Conservation (phyloP, 768 basidiomycete species). For the Gymnopilus junonius region DNA sequence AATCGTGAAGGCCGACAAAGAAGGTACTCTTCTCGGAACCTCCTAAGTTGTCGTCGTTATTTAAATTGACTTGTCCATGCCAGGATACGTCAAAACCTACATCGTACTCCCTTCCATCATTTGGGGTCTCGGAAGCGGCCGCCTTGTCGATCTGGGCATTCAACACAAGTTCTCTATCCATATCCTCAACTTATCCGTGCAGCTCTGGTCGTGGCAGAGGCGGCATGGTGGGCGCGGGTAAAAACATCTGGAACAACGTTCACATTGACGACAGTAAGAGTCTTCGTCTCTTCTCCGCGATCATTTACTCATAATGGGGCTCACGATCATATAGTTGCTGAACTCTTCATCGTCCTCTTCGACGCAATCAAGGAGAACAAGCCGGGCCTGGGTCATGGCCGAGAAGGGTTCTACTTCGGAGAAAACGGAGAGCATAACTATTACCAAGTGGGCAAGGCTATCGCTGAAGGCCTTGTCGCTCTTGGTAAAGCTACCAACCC, state of each 20-base stretch:
- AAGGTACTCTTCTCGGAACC: conserved; percentile 35
- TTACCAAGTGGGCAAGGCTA: conserved; percentile 43
- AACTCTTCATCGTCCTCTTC: conserved; percentile 49
- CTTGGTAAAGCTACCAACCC: conserved; percentile 38
- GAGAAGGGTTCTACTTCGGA: conserved; percentile 58
- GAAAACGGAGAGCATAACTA: conserved; percentile 51
- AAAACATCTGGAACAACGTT: conserved; percentile 61
- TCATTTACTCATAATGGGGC: background rate
- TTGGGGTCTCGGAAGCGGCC: conserved; percentile 52
- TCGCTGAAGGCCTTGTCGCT: conserved; percentile 41
- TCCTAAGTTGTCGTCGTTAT: background rate
- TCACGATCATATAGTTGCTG: conserved; percentile 33
- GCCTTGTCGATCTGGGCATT: conserved; percentile 55
- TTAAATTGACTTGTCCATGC: background rate
- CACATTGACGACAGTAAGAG: conserved; percentile 52
- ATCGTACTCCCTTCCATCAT: conserved; percentile 59
- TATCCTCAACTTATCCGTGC: conserved; percentile 54
- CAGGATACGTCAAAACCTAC: conserved; percentile 53
- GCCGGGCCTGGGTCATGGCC: conserved; percentile 42
- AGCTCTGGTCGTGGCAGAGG: conserved; percentile 46
- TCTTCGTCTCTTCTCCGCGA: background rate
- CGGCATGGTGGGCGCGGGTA: conserved; percentile 58
- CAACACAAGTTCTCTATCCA: conserved; percentile 54
- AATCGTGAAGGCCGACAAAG: conserved; percentile 50
- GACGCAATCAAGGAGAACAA: conserved; percentile 37